These are phyloP conservation scores for Psilocybe subaeruginosa DNA, from an alignment of 768 basidiomycete species.

Conservation along the genomic window DNA sequence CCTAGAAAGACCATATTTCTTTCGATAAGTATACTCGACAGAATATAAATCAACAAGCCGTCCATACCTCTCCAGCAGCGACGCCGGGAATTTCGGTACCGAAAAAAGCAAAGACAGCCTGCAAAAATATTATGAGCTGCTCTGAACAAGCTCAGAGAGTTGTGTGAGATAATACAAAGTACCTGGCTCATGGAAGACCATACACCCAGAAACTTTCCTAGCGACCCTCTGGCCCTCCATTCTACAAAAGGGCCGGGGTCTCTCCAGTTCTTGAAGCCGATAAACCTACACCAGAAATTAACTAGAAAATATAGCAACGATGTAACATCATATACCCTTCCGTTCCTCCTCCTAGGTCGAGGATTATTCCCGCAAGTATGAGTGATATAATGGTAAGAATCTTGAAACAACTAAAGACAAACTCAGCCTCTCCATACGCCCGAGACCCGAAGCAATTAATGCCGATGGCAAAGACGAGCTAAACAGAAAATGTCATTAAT, in stretches of 20 bases:
- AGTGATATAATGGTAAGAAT: constrained; percentile 42
- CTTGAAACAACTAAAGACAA: constrained; percentile 52
- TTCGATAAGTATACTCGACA: not conserved
- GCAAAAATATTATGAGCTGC: not conserved
- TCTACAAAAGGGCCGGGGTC: constrained; percentile 22
- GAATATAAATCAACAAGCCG: not conserved
- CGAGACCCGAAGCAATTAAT: constrained; percentile 39
- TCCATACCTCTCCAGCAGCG: constrained; percentile 19
- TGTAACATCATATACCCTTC: constrained; percentile 20
- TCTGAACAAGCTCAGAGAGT: not conserved
- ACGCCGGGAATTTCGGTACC: constrained; percentile 21
- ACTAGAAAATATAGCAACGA: not conserved
- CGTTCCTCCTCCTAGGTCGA: constrained; percentile 54
- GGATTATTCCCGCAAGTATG: constrained; percentile 49
- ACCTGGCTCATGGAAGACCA: constrained; percentile 21
- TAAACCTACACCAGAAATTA: constrained; percentile 26
- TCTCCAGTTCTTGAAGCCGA: constrained; percentile 45
- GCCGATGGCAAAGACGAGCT: constrained; percentile 14
- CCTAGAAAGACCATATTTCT: constrained; percentile 1
- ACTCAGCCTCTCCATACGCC: constrained; percentile 47
- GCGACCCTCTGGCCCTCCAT: constrained; percentile 20
- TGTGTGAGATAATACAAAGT: not conserved
- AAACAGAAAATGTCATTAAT: not conserved
- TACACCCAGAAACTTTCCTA: constrained; percentile 18
- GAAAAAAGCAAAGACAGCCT: constrained; percentile 23